A percentile compares a stretch with the other conserved stretches of the same genome.
Evolutionary conservation across 208 protist species (phyloP).

Genomic region (Willaertia magna): DNA sequence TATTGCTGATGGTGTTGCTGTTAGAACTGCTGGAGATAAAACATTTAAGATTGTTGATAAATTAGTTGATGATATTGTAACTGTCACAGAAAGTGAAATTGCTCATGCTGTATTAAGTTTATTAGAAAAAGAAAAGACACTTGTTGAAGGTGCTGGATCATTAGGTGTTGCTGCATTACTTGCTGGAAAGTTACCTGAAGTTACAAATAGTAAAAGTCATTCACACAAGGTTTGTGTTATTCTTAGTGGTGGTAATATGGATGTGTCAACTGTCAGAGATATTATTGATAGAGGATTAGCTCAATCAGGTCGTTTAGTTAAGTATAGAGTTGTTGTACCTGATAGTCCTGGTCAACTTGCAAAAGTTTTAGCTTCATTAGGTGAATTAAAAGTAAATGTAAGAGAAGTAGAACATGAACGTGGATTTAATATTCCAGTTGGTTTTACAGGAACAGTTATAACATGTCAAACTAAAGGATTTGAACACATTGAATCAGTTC

Average conservation of each 20-base stretch:
- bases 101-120: constrained; percentile 60
- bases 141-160: constrained; percentile 65
- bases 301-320: constrained; percentile 23
- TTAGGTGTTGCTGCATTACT: constrained; percentile 56
- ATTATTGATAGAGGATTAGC: constrained; percentile 43
- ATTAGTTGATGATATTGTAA: constrained; percentile 56
- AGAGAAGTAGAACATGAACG: constrained; percentile 42
- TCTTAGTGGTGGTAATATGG: constrained; percentile 75
- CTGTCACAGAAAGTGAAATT: constrained; percentile 53
- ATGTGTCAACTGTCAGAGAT: constrained; percentile 42
- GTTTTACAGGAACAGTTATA: not conserved
- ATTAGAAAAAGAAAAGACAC: constrained; percentile 67
- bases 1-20: constrained; percentile 72
- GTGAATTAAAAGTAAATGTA: constrained; percentile 18
- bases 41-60: constrained; percentile 51
- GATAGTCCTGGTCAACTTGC: constrained; percentile 38
- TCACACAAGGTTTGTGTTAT: constrained; percentile 57
- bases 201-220: constrained; percentile 16
- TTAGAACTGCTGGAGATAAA: constrained; percentile 53
- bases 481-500: not conserved
- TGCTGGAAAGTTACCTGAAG: constrained; percentile 36
- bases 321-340: constrained; percentile 22
- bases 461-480: not conserved
- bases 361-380: constrained; percentile 18
- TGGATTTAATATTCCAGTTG: constrained; percentile 14